phyloP scores from a whole-genome alignment of 768 basidiomycete species.

The Hericium alpestre region DNA sequence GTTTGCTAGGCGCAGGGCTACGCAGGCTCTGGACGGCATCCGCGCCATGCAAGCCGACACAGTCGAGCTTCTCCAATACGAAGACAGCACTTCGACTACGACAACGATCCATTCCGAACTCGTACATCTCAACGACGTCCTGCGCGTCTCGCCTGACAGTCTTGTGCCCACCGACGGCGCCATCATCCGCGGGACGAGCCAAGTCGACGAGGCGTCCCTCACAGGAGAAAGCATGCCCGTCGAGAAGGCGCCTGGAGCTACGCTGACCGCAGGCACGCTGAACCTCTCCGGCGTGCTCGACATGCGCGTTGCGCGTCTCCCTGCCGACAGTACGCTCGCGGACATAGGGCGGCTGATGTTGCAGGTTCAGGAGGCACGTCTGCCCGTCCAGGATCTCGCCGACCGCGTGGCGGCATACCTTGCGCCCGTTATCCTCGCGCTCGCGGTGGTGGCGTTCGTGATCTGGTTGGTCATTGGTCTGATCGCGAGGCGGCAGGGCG shows the following conservation, averaged over 20 bases:
- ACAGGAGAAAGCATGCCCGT: constrained; percentile 33
- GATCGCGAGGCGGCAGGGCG: constrained; percentile 17
- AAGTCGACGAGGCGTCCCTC: constrained; percentile 32
- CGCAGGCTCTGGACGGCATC: constrained; percentile 24
- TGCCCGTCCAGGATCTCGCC: constrained; percentile 34
- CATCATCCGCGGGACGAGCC: constrained; percentile 24
- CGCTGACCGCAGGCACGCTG: constrained; percentile 29
- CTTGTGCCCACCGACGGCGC: constrained; percentile 30
- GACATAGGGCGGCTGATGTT: constrained; percentile 26
- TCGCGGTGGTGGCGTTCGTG: constrained; percentile 28
- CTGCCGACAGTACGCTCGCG: constrained; percentile 31
- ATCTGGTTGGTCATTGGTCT: constrained; percentile 27
- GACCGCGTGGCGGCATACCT: constrained; percentile 39
- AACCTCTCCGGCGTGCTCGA: constrained; percentile 25
- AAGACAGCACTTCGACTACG: constrained; percentile 4
- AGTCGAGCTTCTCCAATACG: constrained; percentile 22
- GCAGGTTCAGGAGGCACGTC: constrained; percentile 27
- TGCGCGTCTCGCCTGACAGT: constrained; percentile 25
- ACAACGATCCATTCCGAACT: constrained; percentile 20
- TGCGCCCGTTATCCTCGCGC: constrained; percentile 35
- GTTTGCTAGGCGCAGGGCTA: constrained; percentile 24
- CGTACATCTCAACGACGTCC: constrained; percentile 25
- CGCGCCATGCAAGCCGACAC: constrained; percentile 22
- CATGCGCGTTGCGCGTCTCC: constrained; percentile 25
- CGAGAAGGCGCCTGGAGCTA: constrained; percentile 22